Conservation (phyloP, 768 basidiomycete genomes). For the Termitomyces sp. region DNA sequence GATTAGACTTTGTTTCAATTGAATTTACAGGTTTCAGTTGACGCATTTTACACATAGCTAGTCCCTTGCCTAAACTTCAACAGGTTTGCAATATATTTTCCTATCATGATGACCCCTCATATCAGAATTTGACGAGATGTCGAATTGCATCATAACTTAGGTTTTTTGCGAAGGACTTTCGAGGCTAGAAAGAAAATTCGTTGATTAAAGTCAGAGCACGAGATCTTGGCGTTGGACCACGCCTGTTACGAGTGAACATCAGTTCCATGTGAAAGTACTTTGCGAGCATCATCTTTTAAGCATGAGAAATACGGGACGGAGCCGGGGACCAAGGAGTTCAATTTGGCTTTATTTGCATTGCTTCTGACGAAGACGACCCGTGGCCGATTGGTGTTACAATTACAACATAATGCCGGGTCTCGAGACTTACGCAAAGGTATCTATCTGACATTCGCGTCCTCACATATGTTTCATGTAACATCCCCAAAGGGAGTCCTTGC, state of each 20-base stretch:
- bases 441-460: neutral
- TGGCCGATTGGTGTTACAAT: neutral
- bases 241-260: neutral
- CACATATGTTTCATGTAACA: neutral
- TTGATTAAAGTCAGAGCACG: neutral
- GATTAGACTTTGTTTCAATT: neutral
- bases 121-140: neutral
- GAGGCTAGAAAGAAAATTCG: neutral
- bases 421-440: slow-evolving; percentile 42
- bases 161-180: neutral
- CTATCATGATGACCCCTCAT: neutral
- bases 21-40: neutral
- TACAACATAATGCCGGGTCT: slow-evolving; percentile 29
- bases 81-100: neutral
- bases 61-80: too few species aligned
- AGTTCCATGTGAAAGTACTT: neutral
- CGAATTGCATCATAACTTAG: neutral
- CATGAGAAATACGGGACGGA: too few species aligned
- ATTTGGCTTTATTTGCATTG: neutral
- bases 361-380: neutral
- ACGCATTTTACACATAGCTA: neutral
- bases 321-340: neutral
- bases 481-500: slow-evolving; percentile 41
- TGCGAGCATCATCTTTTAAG: neutral
- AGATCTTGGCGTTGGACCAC: neutral